Percentiles rank a stretch among this genome's conserved stretches.
Conservation (phyloP, 225 moss, liverwort and hornwort species). For the Climacium dendroides region DNA sequence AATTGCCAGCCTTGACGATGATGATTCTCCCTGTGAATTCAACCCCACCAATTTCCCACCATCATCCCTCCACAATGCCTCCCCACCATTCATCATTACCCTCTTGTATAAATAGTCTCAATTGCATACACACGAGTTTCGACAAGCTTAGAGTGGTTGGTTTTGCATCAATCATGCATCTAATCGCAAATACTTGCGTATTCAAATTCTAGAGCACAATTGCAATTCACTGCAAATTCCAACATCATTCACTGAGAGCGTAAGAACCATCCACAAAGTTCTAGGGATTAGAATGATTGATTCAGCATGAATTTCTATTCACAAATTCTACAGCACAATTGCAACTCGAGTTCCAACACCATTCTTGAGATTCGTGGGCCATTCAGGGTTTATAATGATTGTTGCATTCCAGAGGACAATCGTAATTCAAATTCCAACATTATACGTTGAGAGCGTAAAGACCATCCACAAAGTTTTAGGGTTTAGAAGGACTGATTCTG, state of each 20-base stretch:
- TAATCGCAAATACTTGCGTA: background rate
- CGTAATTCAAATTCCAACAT: background rate
- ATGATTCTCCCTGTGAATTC: constrained; percentile 12
- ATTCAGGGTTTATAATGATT: background rate
- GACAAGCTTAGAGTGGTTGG: background rate
- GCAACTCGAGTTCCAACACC: background rate
- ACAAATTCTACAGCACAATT: background rate
- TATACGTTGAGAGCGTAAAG: background rate
- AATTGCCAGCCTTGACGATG: background rate
- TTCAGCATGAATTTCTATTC: background rate
- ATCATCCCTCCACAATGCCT: constrained; percentile 10
- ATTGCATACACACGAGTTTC: background rate
- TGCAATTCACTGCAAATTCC: background rate
- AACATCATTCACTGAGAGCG: background rate
- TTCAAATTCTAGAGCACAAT: background rate
- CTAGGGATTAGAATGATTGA: background rate
- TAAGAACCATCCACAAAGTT: background rate
- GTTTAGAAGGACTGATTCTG: background rate
- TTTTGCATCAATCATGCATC: background rate
- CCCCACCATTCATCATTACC: background rate
- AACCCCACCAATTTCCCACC: constrained; percentile 14
- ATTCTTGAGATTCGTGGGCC: background rate
- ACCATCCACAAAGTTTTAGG: background rate
- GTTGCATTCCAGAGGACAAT: background rate
- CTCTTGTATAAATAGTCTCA: background rate